These are phyloP conservation scores for Thelephora ganbajun DNA, from an alignment of 768 basidiomycete genomes.

Conservation along the genomic window DNA sequence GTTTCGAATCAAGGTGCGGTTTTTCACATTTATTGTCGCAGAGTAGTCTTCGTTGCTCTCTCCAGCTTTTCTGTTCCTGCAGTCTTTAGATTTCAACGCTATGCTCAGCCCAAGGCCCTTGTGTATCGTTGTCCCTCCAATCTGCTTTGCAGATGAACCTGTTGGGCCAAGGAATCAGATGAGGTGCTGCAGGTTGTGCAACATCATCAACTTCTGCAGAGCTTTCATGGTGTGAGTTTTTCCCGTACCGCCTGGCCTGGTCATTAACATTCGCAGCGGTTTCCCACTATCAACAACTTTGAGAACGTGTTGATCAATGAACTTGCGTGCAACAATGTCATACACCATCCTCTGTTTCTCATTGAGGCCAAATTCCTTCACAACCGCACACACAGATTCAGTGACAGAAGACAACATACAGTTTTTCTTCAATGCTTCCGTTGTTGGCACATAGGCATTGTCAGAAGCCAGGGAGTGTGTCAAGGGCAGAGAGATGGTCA, in stretches of 20 bases:
- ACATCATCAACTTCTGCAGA: not conserved
- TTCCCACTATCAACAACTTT: conserved; percentile 6
- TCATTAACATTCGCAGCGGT: conserved; percentile 22
- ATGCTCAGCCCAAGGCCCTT: conserved; percentile 10
- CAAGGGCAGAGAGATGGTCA: not conserved
- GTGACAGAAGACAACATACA: not conserved
- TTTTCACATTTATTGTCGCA: conserved; percentile 8
- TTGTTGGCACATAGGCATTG: too few species aligned
- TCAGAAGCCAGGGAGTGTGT: too few species aligned
- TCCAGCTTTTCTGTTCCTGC: conserved; percentile 9
- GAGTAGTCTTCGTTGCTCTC: conserved; percentile 5
- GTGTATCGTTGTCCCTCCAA: conserved; percentile 27
- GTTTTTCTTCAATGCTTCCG: too few species aligned
- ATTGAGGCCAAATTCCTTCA: conserved; percentile 6
- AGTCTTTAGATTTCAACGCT: conserved; percentile 2
- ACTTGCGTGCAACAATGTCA: conserved; percentile 1
- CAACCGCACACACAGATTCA: not conserved
- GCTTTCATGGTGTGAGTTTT: not conserved
- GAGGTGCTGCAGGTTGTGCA: not conserved
- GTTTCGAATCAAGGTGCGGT: conserved; percentile 12
- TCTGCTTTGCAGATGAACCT: conserved; percentile 16
- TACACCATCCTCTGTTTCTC: conserved; percentile 9
- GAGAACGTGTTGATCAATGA: conserved; percentile 1
- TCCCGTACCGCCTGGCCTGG: not conserved
- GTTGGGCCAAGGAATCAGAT: conserved; percentile 9